Percentiles rank a stretch among this genome's conserved stretches.
These are phyloP conservation scores for Botrytis fabae DNA, from an alignment of 2,329 filamentous ascomycete species.

Conservation along the genomic window DNA sequence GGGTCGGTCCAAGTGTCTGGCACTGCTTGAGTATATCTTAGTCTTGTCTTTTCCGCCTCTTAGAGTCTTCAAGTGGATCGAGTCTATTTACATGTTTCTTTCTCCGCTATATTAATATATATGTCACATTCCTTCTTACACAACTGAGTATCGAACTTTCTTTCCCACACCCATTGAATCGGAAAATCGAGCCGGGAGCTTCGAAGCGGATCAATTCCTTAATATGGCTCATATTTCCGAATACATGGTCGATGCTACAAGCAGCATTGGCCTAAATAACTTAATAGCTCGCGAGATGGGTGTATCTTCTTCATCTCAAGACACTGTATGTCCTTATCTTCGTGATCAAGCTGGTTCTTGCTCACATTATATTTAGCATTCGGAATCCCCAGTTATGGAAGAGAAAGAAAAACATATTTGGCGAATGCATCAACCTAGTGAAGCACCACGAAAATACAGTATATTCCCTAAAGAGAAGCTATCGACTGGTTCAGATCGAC, in stretches of 20 bases:
- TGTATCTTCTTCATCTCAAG: slow-evolving; percentile 43
- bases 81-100: slow-evolving; percentile 28
- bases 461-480: slow-evolving; percentile 54
- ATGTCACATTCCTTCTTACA: slow-evolving; percentile 14
- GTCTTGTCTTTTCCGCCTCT: slow-evolving; percentile 25
- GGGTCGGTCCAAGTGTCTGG: slow-evolving; percentile 31
- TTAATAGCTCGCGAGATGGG: slow-evolving; percentile 36
- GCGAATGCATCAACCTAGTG: slow-evolving; percentile 59
- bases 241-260: slow-evolving; percentile 15
- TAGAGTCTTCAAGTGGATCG: slow-evolving; percentile 27
- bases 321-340: slow-evolving; percentile 36
- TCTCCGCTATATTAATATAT: slow-evolving; percentile 21
- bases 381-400: slow-evolving; percentile 26
- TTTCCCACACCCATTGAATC: slow-evolving; percentile 22
- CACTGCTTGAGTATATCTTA: slow-evolving; percentile 32
- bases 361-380: slow-evolving; percentile 32
- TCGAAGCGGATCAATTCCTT: slow-evolving; percentile 26
- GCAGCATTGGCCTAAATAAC: slow-evolving; percentile 21
- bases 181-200: slow-evolving; percentile 29
- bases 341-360: slow-evolving; percentile 14
- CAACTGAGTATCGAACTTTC: slow-evolving; percentile 18
- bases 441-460: slow-evolving; percentile 55
- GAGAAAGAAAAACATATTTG: slow-evolving; percentile 54
- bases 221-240: slow-evolving; percentile 24
- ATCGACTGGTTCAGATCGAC: slow-evolving; percentile 44